Base-by-base conservation (phyloP, 306 rosid genomes). In the Castanospermum australe region DNA sequence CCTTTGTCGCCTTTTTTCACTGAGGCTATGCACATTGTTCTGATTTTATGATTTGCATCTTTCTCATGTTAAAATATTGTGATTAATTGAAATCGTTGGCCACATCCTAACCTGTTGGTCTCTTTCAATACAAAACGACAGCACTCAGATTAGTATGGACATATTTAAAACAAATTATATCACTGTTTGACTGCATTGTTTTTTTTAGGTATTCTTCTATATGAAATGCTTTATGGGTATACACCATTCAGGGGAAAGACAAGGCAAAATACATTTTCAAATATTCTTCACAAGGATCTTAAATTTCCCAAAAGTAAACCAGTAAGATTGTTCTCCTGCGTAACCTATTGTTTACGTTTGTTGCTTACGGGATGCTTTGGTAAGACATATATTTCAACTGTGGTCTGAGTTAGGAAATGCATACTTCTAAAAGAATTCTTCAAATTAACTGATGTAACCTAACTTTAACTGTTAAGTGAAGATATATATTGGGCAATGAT, bases 181-280 rank as follows among this genome's bases (percentile, higher is more conserved):
- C 48, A 51, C 25, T 66, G 42, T 24, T 71, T 71, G 45, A 75
- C 35, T 71, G 4, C 69, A 62, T 9, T 54, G 21, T 3, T 24
- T 15, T 56, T 36, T 70, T 73, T 15, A 95, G 99, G 99, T 35
- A 77, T 93, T 81, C 98, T 93, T 79, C 73, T 91, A 38, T 95
- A 92, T 76, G 99, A 93, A 83, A 95, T 95, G 99, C 81, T 95
- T 38, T 93, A 90, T 56, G 99, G 98, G 48, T 90, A 87, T 76
- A 95, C 99, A 8, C 98, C 99, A 65, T 95, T 95, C 81, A 82
- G 99, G 54, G 99, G 99, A 17, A 93, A 85, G 84, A 88, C 97
- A 55, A 93, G 99, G 86, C 99, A 93, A 72, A 95, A 80, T 75
- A 93, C 99, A 28, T 95, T 95, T 63, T 82, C 96, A 79, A 93